Evolutionary conservation across 2,329 filamentous ascomycete genomes (phyloP).

Genomic region (Cladophialophora bantiana): DNA sequence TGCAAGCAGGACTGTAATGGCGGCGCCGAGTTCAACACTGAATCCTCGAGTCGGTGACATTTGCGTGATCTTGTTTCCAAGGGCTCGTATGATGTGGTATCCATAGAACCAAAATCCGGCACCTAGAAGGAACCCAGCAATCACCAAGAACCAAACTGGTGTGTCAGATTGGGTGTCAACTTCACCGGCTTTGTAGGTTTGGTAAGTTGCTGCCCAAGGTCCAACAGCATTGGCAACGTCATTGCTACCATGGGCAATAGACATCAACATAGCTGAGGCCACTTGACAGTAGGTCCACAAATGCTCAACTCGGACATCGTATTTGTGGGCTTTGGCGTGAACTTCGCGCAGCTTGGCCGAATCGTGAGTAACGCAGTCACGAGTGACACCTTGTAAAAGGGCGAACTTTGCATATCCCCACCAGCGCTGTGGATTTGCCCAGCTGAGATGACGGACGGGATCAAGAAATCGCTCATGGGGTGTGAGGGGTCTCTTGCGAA

Average conservation of each 20-base stretch:
- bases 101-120: conserved; percentile 75
- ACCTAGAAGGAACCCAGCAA: conserved; percentile 68
- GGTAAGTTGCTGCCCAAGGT: conserved; percentile 73
- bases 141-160: conserved; percentile 76
- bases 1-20: conserved; percentile 76
- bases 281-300: conserved; percentile 61
- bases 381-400: conserved; percentile 21
- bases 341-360: conserved; percentile 8
- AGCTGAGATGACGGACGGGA: conserved; percentile 26
- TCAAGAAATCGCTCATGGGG: conserved; percentile 28
- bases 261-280: conserved; percentile 58
- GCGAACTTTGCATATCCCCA: conserved; percentile 26
- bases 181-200: conserved; percentile 68
- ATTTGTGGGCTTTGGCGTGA: conserved; percentile 66
- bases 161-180: conserved; percentile 69
- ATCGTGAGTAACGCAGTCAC: conserved; percentile 15
- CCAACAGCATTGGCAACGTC: conserved; percentile 76
- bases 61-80: conserved; percentile 81
- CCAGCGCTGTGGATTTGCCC: conserved; percentile 24
- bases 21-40: conserved; percentile 80
- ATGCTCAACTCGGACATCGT: conserved; percentile 73
- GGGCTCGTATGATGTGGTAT: conserved; percentile 85
- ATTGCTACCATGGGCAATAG: conserved; percentile 72
- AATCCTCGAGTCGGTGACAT: conserved; percentile 65
- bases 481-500: conserved; percentile 11